Conservation (phyloP, 2,329 filamentous ascomycete genomes). For the Claviceps monticola region DNA sequence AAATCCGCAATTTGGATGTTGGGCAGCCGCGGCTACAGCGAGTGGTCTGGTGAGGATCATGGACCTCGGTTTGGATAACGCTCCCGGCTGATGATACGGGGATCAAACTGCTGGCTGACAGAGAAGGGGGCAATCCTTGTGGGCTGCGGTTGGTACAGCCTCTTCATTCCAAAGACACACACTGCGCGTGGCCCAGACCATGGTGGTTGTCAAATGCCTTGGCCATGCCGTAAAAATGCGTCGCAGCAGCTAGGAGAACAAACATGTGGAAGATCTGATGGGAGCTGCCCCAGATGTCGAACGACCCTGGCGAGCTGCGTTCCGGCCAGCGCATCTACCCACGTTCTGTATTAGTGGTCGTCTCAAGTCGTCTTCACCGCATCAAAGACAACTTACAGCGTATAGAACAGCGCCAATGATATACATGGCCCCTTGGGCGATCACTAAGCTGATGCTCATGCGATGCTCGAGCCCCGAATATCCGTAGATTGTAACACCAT, state of each 20-base stretch:
- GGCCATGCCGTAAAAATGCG: slow-evolving; percentile 68
- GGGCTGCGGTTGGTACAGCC: too few relatives aligned
- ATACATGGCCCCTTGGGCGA: slow-evolving; percentile 71
- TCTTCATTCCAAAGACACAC: slow-evolving; percentile 16
- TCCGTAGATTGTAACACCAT: slow-evolving; percentile 58
- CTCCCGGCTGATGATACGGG: slow-evolving; percentile 1
- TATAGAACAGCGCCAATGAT: slow-evolving; percentile 77
- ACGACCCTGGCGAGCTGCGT: slow-evolving; percentile 58
- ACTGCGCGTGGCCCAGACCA: slow-evolving; percentile 39
- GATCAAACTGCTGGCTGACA: background rate
- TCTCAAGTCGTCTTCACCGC: background rate
- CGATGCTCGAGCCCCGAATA: slow-evolving; percentile 49
- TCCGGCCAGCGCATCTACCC: slow-evolving; percentile 65
- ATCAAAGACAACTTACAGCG: slow-evolving; percentile 41
- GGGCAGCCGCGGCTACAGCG: slow-evolving; percentile 52
- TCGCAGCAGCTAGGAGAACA: slow-evolving; percentile 67
- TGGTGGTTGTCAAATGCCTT: slow-evolving; percentile 83
- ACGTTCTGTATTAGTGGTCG: background rate
- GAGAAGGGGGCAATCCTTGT: background rate
- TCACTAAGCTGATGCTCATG: slow-evolving; percentile 70
- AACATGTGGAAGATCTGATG: slow-evolving; percentile 94
- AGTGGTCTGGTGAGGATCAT: slow-evolving; percentile 54
- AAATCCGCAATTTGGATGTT: slow-evolving; percentile 49
- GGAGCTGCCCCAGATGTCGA: slow-evolving; percentile 84
- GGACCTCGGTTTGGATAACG: slow-evolving; percentile 43